Percentiles rank a stretch among this genome's conserved stretches.
These are phyloP conservation scores for Elaeagnus macrophylla DNA, from an alignment of 306 rosid species.

Conservation along the genomic window DNA sequence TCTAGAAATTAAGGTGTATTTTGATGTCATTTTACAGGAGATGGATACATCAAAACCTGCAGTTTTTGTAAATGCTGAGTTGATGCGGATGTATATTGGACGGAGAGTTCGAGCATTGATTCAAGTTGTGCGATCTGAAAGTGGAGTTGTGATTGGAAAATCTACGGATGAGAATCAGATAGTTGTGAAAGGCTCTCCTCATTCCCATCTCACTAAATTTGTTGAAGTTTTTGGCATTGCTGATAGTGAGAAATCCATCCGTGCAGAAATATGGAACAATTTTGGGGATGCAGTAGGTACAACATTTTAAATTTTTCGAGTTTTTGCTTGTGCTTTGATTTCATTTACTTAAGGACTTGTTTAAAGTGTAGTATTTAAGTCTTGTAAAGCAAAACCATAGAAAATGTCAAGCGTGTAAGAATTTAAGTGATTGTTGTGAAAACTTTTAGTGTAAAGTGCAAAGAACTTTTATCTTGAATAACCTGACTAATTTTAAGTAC, in stretches of 20 bases:
- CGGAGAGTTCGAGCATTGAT: conserved; percentile 64
- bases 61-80: conserved; percentile 63
- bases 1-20: neutral
- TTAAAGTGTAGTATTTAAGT: too few species aligned
- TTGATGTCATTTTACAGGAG: conserved; percentile 33
- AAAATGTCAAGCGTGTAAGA: too few species aligned
- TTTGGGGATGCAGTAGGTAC: conserved; percentile 76
- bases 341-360: too few species aligned
- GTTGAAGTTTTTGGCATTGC: conserved; percentile 86
- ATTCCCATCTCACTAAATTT: conserved; percentile 41
- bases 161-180: conserved; percentile 70
- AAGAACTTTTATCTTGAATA: too few species aligned
- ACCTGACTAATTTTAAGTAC: too few species aligned
- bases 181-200: conserved; percentile 51
- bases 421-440: too few species aligned
- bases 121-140: conserved; percentile 51
- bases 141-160: conserved; percentile 51
- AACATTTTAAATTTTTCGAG: neutral
- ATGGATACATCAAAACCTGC: conserved; percentile 81
- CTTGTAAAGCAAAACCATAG: too few species aligned
- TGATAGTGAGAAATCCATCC: conserved; percentile 61
- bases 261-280: conserved; percentile 69
- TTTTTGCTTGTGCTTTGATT: too few species aligned
- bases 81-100: conserved; percentile 51
- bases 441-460: too few species aligned